Conservation (phyloP, 2,329 filamentous ascomycete genomes). For the Diaporthe ampelina region DNA sequence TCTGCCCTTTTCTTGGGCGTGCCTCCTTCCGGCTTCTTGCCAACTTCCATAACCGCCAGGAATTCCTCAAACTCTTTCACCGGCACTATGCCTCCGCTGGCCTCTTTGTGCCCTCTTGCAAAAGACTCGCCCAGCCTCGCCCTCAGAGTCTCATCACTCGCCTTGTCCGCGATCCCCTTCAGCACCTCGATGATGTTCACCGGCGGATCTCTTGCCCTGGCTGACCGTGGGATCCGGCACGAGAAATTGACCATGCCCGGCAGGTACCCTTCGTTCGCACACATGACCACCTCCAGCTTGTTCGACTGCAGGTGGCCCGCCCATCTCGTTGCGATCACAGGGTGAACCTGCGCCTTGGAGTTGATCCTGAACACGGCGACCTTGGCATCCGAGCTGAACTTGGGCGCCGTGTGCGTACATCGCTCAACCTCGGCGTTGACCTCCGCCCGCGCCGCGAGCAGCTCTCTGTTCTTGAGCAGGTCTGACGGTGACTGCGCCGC, state of each 20-base stretch:
- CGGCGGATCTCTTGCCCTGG: constrained; percentile 64
- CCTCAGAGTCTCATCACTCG: constrained; percentile 54
- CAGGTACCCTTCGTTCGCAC: constrained; percentile 76
- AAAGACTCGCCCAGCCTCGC: constrained; percentile 73
- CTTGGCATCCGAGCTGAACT: constrained; percentile 72
- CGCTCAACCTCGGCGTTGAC: constrained; percentile 73
- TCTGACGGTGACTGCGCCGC: constrained; percentile 63
- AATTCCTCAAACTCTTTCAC: constrained; percentile 75
- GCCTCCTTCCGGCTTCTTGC: constrained; percentile 61
- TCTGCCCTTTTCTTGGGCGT: constrained; percentile 46
- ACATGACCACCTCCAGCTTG: constrained; percentile 73
- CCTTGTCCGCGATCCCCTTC: constrained; percentile 62
- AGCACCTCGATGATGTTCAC: constrained; percentile 75
- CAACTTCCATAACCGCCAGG: constrained; percentile 69
- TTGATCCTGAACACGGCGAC: constrained; percentile 74
- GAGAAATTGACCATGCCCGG: constrained; percentile 76
- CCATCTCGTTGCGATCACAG: constrained; percentile 77
- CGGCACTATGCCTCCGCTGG: constrained; percentile 74
- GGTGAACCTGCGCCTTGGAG: constrained; percentile 74
- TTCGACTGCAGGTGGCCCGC: constrained; percentile 70
- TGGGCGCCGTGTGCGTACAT: constrained; percentile 73
- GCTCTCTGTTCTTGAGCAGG: constrained; percentile 61
- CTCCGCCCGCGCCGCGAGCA: constrained; percentile 69
- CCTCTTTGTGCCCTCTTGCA: constrained; percentile 76
- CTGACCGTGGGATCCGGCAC: constrained; percentile 72